These are phyloP conservation scores for Blechomonas ayalai DNA, from an alignment of 208 protist species.

Conservation along the genomic window DNA sequence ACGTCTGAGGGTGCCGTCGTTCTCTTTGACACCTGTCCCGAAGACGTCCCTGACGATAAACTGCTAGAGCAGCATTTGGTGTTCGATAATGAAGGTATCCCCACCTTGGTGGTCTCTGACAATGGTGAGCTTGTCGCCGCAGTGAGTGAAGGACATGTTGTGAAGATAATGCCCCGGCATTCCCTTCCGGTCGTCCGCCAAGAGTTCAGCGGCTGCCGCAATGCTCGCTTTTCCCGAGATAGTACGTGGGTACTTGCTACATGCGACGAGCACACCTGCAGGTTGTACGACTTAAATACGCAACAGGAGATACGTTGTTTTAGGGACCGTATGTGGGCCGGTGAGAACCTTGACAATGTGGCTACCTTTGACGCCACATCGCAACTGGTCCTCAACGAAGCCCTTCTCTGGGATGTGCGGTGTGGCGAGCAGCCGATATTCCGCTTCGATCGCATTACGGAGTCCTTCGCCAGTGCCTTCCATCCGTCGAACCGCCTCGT, in stretches of 20 bases:
- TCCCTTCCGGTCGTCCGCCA: conserved; percentile 47
- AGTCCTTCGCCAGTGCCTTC: conserved; percentile 71
- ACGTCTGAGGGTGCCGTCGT: conserved; percentile 73
- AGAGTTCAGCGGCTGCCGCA: conserved; percentile 40
- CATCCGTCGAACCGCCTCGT: conserved; percentile 68
- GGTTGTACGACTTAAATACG: conserved; percentile 59
- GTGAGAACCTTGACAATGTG: conserved; percentile 66
- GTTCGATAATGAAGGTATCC: conserved; percentile 72
- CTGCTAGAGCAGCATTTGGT: conserved; percentile 75
- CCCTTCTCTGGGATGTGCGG: conserved; percentile 79
- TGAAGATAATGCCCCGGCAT: conserved; percentile 49
- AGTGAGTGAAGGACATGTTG: conserved; percentile 25
- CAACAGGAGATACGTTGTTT: conserved; percentile 47
- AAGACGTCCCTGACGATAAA: conserved; percentile 59
- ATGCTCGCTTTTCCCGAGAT: conserved; percentile 63
- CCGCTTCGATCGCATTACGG: conserved; percentile 82
- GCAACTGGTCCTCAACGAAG: conserved; percentile 75
- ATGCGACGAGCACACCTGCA: conserved; percentile 46
- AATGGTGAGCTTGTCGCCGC: conserved; percentile 46
- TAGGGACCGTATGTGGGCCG: conserved; percentile 55
- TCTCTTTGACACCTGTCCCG: conserved; percentile 78
- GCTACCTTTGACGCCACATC: conserved; percentile 72
- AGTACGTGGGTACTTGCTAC: conserved; percentile 50
- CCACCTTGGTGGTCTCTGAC: conserved; percentile 41
- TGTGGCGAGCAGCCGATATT: conserved; percentile 60